Percentiles rank a stretch among this genome's conserved stretches.
Conservation (phyloP, 23 red algal species). For the Chondrus crispus region DNA sequence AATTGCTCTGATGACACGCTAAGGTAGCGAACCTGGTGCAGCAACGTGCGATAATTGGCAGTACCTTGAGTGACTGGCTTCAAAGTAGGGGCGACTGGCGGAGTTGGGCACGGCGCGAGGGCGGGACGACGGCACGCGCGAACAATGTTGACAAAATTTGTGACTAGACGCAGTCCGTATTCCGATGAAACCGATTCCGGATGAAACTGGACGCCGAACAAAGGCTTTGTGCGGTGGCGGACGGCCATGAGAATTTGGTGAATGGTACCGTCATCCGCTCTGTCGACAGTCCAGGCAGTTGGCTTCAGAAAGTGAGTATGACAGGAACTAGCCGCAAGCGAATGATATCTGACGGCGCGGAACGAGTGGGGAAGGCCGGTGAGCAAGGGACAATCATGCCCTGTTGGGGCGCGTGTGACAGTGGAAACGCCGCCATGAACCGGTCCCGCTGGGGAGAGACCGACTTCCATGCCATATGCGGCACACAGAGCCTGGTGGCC, state of each 20-base stretch:
- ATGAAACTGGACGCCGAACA: slow-evolving; percentile 99
- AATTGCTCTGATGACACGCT: too few relatives aligned
- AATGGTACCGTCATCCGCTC: background rate
- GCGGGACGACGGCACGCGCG: background rate
- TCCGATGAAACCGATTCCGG: slow-evolving; percentile 75
- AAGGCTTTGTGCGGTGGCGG: slow-evolving; percentile 42
- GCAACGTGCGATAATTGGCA: too few relatives aligned
- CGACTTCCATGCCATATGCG: slow-evolving; percentile 27
- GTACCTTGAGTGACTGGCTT: too few relatives aligned
- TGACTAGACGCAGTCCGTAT: slow-evolving; percentile 34
- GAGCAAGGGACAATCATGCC: slow-evolving; percentile 56
- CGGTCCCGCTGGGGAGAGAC: slow-evolving; percentile 29
- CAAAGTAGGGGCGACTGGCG: background rate
- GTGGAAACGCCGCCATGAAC: slow-evolving; percentile 55
- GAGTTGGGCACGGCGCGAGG: background rate
- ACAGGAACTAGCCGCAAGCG: slow-evolving; percentile 2
- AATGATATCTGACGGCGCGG: slow-evolving; percentile 89
- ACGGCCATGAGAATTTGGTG: slow-evolving; percentile 81
- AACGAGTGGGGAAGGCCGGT: slow-evolving; percentile 42
- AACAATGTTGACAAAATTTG: slow-evolving; percentile 71
- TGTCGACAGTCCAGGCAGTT: slow-evolving; percentile 71
- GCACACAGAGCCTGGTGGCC: slow-evolving; percentile 81
- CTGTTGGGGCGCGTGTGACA: slow-evolving; percentile 4
- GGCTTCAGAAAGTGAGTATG: slow-evolving; percentile 1
- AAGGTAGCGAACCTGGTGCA: too few relatives aligned